Evolutionary conservation across 1,139 yeast genomes (phyloP).

Genomic region (Geotrichum aggregatum): DNA sequence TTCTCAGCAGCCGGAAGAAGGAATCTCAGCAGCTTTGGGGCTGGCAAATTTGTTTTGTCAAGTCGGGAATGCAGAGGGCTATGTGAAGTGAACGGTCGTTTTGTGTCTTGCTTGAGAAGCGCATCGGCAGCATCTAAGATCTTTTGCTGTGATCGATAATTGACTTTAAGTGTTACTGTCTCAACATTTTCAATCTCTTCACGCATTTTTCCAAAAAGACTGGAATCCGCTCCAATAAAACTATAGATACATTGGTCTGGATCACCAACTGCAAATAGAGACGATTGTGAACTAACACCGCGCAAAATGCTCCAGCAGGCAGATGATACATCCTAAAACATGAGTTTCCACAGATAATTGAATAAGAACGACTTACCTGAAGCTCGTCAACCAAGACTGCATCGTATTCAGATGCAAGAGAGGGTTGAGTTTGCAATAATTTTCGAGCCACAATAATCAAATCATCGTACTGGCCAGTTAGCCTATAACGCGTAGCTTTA

Average conservation of each 20-base stretch:
- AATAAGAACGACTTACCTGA: slow-evolving; percentile 59
- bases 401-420: slow-evolving; percentile 49
- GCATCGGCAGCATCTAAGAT: slow-evolving; percentile 63
- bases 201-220: slow-evolving; percentile 60
- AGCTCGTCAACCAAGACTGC: slow-evolving; percentile 90
- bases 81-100: neutral
- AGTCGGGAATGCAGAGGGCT: neutral
- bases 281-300: neutral
- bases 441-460: slow-evolving; percentile 55
- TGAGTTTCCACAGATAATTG: neutral
- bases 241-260: slow-evolving; percentile 96
- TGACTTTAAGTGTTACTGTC: slow-evolving; percentile 53
- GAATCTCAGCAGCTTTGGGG: slow-evolving; percentile 2
- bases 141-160: slow-evolving; percentile 73
- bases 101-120: slow-evolving; percentile 58
- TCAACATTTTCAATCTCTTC: slow-evolving; percentile 42
- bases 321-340: slow-evolving; percentile 13
- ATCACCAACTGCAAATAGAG: slow-evolving; percentile 66
- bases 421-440: slow-evolving; percentile 46
- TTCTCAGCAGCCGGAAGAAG: slow-evolving; percentile 1
- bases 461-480: slow-evolving; percentile 50
- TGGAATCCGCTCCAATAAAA: slow-evolving; percentile 57
- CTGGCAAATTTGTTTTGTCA: neutral
- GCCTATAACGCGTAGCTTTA: no score
- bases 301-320: slow-evolving; percentile 17